Evolutionary conservation across 192 early-diverging fungal species (phyloP).

Genomic region (Coemansia sp.): DNA sequence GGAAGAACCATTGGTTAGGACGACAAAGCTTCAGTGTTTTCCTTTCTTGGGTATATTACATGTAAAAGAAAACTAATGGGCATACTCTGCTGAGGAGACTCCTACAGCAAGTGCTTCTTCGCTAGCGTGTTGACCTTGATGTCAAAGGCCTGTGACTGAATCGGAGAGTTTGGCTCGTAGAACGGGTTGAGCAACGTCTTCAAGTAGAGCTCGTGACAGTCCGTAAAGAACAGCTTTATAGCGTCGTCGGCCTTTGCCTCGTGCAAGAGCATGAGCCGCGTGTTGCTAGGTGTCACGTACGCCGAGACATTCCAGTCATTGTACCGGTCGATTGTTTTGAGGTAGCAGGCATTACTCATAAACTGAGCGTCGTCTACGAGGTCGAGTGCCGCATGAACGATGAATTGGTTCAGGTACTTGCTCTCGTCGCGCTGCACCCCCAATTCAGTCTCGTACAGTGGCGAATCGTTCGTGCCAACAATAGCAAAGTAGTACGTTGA

Average conservation of each 20-base stretch:
- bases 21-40: neutral
- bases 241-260: constrained; percentile 62
- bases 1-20: constrained; percentile 53
- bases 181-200: constrained; percentile 89
- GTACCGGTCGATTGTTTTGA: constrained; percentile 94
- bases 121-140: constrained; percentile 73
- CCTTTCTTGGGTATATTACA: neutral
- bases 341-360: constrained; percentile 85
- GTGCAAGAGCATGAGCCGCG: constrained; percentile 73
- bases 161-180: constrained; percentile 80
- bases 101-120: constrained; percentile 72
- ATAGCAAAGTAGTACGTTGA: constrained; percentile 86
- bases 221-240: constrained; percentile 61
- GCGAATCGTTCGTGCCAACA: constrained; percentile 93
- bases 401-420: constrained; percentile 97
- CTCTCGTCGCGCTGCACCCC: constrained; percentile 61
- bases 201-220: constrained; percentile 51
- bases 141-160: constrained; percentile 81
- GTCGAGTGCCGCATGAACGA: constrained; percentile 95
- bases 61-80: neutral
- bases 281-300: constrained; percentile 86
- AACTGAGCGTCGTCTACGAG: constrained; percentile 95
- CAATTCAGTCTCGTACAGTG: constrained; percentile 95
- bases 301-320: constrained; percentile 94
- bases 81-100: neutral